These are phyloP conservation scores for Aspergillus ellipticus DNA, from an alignment of 495 filamentous ascomycete genomes.

Conservation along the genomic window DNA sequence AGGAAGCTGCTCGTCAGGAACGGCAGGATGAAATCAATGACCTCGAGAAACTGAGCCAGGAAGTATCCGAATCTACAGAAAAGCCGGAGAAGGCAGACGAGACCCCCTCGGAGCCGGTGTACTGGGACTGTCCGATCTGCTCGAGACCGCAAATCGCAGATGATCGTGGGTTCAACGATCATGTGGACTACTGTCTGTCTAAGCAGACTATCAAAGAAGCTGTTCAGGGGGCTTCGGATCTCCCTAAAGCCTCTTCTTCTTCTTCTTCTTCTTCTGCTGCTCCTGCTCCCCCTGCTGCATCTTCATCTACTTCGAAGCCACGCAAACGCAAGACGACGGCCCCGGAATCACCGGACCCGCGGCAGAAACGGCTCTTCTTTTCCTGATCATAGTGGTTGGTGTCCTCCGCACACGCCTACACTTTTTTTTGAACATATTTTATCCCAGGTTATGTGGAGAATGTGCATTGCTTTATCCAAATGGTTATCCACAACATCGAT, in stretches of 20 bases:
- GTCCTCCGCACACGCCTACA: no score
- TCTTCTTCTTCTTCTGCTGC: not conserved
- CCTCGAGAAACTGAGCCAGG: conserved; percentile 61
- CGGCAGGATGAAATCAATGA: conserved; percentile 62
- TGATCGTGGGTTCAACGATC: conserved; percentile 81
- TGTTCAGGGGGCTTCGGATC: conserved; percentile 49
- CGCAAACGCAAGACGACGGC: conserved; percentile 32
- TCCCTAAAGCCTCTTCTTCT: not conserved
- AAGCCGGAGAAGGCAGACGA: not conserved
- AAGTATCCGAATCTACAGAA: conserved; percentile 26
- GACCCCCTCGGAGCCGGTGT: conserved; percentile 31
- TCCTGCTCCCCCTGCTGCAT: no score
- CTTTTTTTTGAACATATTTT: no score
- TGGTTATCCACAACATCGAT: no score
- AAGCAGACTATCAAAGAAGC: conserved; percentile 79
- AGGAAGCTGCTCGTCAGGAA: conserved; percentile 61
- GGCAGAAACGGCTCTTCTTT: conserved; percentile 42
- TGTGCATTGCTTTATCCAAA: no score
- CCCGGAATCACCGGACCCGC: conserved; percentile 23
- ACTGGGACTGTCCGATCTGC: conserved; percentile 90
- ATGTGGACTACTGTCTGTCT: conserved; percentile 92
- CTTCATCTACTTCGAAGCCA: conserved; percentile 1
- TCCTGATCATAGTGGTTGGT: conserved; percentile 24
- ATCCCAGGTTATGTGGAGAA: no score
- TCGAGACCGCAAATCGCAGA: conserved; percentile 65